Percentiles rank a stretch among this genome's conserved stretches.
Conservation (phyloP, 75 land plant genomes). For the Adiantum capillusveneris region DNA sequence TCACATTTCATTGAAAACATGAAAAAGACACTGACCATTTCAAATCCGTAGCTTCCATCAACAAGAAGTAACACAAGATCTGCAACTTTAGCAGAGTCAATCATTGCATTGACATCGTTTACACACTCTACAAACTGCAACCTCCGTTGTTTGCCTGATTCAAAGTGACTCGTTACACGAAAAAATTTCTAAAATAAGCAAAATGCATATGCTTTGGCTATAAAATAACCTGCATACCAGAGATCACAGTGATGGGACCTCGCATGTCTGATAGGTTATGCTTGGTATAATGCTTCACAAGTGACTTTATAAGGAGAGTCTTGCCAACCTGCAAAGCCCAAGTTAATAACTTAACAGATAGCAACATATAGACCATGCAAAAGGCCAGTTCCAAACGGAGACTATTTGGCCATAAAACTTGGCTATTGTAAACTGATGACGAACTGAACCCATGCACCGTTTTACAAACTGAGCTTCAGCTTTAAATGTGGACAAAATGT, state of each 20-base stretch:
- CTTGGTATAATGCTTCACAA: conserved; percentile 93
- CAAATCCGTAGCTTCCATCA: conserved; percentile 99
- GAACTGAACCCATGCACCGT: too few species aligned
- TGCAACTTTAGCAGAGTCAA: conserved; percentile 96
- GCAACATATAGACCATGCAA: not conserved
- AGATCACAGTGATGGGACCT: conserved; percentile 91
- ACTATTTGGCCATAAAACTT: too few species aligned
- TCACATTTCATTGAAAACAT: too few species aligned
- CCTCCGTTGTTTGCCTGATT: conserved; percentile 77
- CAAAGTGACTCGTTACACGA: not conserved
- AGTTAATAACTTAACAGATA: not conserved
- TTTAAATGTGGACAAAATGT: too few species aligned
- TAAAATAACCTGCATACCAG: conserved; percentile 42
- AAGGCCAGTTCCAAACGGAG: too few species aligned
- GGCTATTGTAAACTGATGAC: too few species aligned
- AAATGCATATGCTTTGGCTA: not conserved
- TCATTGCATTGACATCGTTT: conserved; percentile 98
- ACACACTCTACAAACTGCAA: conserved; percentile 97
- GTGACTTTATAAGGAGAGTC: conserved; percentile 82
- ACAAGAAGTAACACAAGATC: conserved; percentile 87
- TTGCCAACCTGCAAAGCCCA: conserved; percentile 81
- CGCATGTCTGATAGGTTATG: conserved; percentile 82
- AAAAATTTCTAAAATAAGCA: not conserved
- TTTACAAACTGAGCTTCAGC: too few species aligned
- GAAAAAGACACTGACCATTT: conserved; percentile 87